Evolutionary conservation across 1,284 basidiomycete species (phyloP), one percentile per base, ranked within the genome.

Genomic region (Microbotryomycetes sp.): DNA sequence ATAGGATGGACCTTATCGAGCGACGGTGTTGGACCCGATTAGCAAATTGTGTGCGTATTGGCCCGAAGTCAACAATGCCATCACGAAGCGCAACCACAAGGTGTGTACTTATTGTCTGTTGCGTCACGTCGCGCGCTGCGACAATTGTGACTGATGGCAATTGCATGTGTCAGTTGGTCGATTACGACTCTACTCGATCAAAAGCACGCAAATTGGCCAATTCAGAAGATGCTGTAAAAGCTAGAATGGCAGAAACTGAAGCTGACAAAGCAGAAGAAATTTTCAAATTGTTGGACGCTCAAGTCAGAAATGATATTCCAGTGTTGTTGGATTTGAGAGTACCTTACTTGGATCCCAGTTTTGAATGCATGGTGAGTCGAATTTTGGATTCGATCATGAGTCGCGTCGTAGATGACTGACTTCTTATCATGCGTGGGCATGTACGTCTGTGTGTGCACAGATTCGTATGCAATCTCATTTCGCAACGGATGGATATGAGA

Each of bases 41-140:
- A 92, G 94, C 2, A 96, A 94, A 79, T 90, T 98, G 82, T 92
- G 89, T 74, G 86, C 87, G 1, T 97, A 97, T 77, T 97, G 94
- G 78, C 90, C 91, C 4, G 81, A 91, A 52, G 86, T 97, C 73
- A 97, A 97, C 76, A 89, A 93, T 65, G 89, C 92, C 60, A 92
- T 99, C 68, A 74, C 84, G 49, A 99, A 99, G 78, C 84, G 96
- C 54, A 89, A 93, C 78, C 93, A 97, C 80, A 99, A 98, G 84
- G 91, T 92, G 57, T 42, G 77, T 51, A 19, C 30, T 14, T 26
- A n/a, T 51, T 25, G 22, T 12, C n/a, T 60, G 22, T 59, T 4
- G 26, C 28, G 6, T 15, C n/a, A 7, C 23, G 50, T 53, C 4
- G 23, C 29, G 19, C 45, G 22, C 6, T 49, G n/a, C 6, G 9